phyloP scores from a whole-genome alignment of 164 flowering plant genomes.

The Dillenia turbinata region DNA sequence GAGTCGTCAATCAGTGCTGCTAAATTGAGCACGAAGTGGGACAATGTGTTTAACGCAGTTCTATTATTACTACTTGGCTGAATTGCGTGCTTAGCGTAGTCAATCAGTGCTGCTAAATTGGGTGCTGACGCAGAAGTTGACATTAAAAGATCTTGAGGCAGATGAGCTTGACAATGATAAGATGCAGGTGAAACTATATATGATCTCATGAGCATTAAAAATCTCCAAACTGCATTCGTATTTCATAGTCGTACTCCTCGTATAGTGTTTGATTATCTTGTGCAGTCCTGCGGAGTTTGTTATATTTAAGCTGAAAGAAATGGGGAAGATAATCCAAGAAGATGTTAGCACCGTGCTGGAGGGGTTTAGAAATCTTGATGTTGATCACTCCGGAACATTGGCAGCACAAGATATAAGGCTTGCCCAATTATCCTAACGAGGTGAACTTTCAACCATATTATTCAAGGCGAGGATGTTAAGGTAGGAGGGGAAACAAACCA shows the following conservation, averaged over 20 bases:
- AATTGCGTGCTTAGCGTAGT: constrained; percentile 47
- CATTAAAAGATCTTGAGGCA: constrained; percentile 60
- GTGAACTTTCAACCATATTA: too few species aligned
- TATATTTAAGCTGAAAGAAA: constrained; percentile 69
- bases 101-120: constrained; percentile 45
- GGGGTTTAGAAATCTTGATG: constrained; percentile 58
- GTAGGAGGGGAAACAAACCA: too few species aligned
- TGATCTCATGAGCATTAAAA: too few species aligned
- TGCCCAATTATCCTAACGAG: constrained; percentile 30
- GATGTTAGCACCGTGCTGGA: constrained; percentile 58
- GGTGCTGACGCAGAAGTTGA: constrained; percentile 53
- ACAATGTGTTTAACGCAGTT: constrained; percentile 72
- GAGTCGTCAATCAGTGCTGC: constrained; percentile 4
- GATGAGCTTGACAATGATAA: constrained; percentile 79
- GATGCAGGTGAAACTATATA: constrained; percentile 22
- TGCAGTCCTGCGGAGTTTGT: constrained; percentile 72
- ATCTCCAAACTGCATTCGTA: too few species aligned
- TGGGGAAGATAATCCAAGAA: constrained; percentile 75
- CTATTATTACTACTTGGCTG: constrained; percentile 68
- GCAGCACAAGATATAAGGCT: constrained; percentile 46
- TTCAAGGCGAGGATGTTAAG: too few species aligned
- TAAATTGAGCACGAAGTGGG: constrained; percentile 59
- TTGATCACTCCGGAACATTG: constrained; percentile 74
- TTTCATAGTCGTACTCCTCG: too few species aligned
- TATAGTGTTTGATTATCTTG: not conserved